Evolutionary conservation across 2,329 filamentous ascomycete species (phyloP), one percentile per base, ranked within the genome.

Genomic region (Phaeosphaeria sp.): DNA sequence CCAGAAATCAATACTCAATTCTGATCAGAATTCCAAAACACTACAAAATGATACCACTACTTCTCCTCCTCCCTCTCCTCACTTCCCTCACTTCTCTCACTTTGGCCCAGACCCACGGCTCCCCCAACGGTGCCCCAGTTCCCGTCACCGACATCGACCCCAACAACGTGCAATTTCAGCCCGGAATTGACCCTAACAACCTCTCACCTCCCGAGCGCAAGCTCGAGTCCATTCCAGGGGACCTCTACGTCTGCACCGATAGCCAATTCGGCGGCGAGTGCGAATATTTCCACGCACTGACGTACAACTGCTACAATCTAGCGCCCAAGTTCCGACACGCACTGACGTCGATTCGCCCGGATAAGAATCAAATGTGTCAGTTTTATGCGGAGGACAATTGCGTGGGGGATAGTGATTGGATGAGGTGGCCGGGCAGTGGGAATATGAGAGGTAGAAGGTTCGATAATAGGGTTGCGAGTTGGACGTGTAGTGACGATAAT

Each of bases 391-490:
- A 44, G 11, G 50, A 51, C 2, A 21, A 60, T 23, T 60, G 58
- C 25, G 25, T 44, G 10, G 58, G 58, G 3, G 36, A 46, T 15
- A n/a, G 33, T 15, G 36, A 57, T 18, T 46, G 49, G 58, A 20
- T 61, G 18, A 17, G 46, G 6, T 44, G 43, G 21, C 57, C 57
- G 11, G 53, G 57, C 25, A 59, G 44, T 22, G n/a, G 13, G 44
- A 59, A 56, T 54, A 36, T 59, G 49, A 49, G 53, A 36, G 53
- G 57, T 1, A 39, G 42, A 30, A 50, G 57, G 39, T 59, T 47
- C 17, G 57, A 59, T 56, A 59, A 59, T 56, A 25, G 17, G 44
- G 46, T 30, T 1, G 41, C 17, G 43, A 59, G 57, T 56, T 59
- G 57, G 57, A 44, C 39, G 49, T 59, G 57, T 43, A 46, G 44